A percentile compares a stretch with the other conserved stretches of the same genome.
These are phyloP conservation scores for Xeromyces bisporus DNA, from an alignment of 495 filamentous ascomycete genomes.

Conservation along the genomic window DNA sequence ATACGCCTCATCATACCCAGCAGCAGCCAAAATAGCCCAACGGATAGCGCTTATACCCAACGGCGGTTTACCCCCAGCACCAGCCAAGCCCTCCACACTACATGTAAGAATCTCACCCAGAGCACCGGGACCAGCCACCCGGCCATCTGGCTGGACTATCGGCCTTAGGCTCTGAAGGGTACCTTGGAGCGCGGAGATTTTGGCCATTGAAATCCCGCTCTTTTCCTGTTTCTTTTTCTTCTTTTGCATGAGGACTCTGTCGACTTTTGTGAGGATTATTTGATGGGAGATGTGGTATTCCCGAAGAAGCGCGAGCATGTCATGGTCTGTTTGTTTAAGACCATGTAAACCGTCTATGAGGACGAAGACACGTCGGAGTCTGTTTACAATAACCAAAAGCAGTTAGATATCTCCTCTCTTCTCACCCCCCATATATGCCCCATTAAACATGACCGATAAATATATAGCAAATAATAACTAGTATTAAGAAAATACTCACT, in stretches of 20 bases:
- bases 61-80: conserved; percentile 15
- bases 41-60: conserved; percentile 30
- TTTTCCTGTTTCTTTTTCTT: conserved; percentile 18
- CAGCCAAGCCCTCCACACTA: conserved; percentile 19
- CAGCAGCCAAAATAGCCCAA: conserved; percentile 35
- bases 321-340: conserved; percentile 54
- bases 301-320: conserved; percentile 48
- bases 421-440: too few species aligned
- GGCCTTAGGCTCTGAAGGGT: conserved; percentile 13
- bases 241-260: conserved; percentile 36
- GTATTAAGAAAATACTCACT: conserved; percentile 27
- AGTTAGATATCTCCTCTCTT: too few species aligned
- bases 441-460: too few species aligned
- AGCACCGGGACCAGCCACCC: conserved; percentile 24
- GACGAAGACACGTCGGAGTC: conserved; percentile 61
- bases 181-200: conserved; percentile 14
- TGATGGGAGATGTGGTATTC: conserved; percentile 49
- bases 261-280: conserved; percentile 71
- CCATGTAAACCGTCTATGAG: conserved; percentile 69
- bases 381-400: too few species aligned
- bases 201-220: conserved; percentile 12
- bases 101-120: conserved; percentile 35
- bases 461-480: background rate
- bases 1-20: conserved; percentile 31
- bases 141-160: conserved; percentile 16